Base-by-base conservation (phyloP, 495 filamentous ascomycete genomes). In the Thozetella sp. region DNA sequence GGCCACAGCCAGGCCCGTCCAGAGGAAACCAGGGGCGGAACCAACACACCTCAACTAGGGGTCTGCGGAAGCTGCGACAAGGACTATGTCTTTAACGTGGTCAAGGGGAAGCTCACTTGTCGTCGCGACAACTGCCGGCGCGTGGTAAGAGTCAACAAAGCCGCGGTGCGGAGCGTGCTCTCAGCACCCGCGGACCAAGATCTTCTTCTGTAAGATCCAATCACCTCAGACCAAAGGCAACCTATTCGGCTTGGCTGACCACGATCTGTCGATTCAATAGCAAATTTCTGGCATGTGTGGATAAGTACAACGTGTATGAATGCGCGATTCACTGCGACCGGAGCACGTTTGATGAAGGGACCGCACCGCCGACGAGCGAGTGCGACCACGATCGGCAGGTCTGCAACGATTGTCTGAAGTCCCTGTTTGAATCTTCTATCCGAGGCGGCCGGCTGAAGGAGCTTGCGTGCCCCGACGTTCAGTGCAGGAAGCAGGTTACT, bases 341-440 rank as follows among this genome's bases (percentile, higher is more conserved):
- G n/a, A 10, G 43, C 43, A 13, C 9, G 11, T 48, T 48, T 19
- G 43, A 20, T 11, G 43, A 48, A 48, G 43, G 43, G n/a, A 11
- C n/a, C 10, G 43, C 9, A 10, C 43, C 43, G 43, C 43, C 43
- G n/a, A 48, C 43, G 4, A 48, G 20, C 4, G 10, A 48, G 43
- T 48, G 43, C n/a, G 43, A 48, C n/a, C 43, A 48, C 43, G 43
- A 48, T 19, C 43, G 43, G 3, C 43, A 48, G n/a, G 43, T 48
- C 11, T 48, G 43, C 43, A 48, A 48, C n/a, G n/a, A 10, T 48
- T 48, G 43, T n/a, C 43, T 48, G 4, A 20, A 20, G n/a, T 48
- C 43, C 9, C n/a, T 19, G 9, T 48, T 48, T 20, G 43, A 48
- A 19, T 10, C 43, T 20, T 48, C 10, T 20, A 48, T 48, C n/a